Percentiles rank a stretch among this genome's conserved stretches.
Evolutionary conservation across 2,329 filamentous ascomycete genomes (phyloP).

Genomic region (Xylaria sp.): DNA sequence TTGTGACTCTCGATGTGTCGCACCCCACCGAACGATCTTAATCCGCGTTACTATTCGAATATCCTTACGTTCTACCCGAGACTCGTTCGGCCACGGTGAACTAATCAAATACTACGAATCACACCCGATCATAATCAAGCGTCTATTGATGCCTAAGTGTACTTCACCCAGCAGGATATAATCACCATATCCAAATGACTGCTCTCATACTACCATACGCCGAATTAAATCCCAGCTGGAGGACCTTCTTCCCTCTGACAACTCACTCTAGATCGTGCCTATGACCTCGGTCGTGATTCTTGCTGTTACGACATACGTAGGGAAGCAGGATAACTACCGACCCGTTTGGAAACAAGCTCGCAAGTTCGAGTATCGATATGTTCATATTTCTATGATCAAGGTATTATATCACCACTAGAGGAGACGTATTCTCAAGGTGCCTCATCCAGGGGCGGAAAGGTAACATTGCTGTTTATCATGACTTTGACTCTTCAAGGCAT

Average conservation of each 20-base stretch:
- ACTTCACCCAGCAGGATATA: background rate
- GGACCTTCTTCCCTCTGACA: background rate
- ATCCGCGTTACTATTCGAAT: constrained; percentile 1
- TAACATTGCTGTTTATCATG: background rate
- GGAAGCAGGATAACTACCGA: too few relatives aligned
- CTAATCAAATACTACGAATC: background rate
- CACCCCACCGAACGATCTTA: constrained; percentile 7
- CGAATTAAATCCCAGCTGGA: background rate
- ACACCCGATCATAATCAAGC: background rate
- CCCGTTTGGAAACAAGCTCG: background rate
- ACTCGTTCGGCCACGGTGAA: background rate
- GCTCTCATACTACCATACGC: background rate
- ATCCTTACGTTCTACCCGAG: background rate
- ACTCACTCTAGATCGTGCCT: background rate
- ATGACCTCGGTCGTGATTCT: background rate
- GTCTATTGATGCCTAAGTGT: constrained; percentile 2
- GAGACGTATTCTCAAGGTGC: background rate
- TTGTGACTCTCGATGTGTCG: background rate
- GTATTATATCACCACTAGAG: background rate
- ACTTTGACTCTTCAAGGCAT: background rate
- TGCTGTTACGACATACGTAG: background rate
- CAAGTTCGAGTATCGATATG: background rate
- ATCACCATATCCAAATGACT: background rate
- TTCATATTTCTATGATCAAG: background rate
- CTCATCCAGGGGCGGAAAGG: background rate